Evolutionary conservation across 371 early-diverging fungal genomes (phyloP).

Genomic region (Ordospora colligata): DNA sequence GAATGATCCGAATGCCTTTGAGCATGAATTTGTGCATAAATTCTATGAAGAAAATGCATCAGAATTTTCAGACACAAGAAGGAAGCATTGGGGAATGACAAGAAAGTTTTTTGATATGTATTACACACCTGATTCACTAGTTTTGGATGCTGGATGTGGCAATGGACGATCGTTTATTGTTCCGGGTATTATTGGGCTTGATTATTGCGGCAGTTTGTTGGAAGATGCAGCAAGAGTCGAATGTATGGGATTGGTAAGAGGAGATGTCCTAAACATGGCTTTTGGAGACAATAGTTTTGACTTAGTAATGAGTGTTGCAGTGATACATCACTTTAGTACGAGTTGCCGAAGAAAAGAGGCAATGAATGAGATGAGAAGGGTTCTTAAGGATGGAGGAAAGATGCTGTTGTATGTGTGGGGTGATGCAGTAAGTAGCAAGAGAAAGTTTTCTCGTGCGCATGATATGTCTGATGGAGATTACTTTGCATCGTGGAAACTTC

Average conservation of each 20-base stretch:
- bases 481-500: conserved; percentile 53
- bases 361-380: conserved; percentile 39
- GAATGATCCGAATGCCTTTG: conserved; percentile 31
- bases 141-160: conserved; percentile 59
- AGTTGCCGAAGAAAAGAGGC: conserved; percentile 39
- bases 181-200: conserved; percentile 46
- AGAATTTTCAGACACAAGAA: conserved; percentile 54
- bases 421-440: conserved; percentile 33
- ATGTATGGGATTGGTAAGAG: conserved; percentile 27
- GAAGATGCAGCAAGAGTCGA: not conserved
- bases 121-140: conserved; percentile 3
- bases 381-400: conserved; percentile 44
- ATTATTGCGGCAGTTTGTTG: conserved; percentile 46
- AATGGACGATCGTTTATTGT: conserved; percentile 56
- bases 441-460: conserved; percentile 37
- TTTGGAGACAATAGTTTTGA: conserved; percentile 47
- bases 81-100: conserved; percentile 54
- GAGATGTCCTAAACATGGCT: conserved; percentile 35
- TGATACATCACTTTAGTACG: conserved; percentile 59
- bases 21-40: conserved; percentile 54
- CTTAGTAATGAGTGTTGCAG: conserved; percentile 56
- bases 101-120: conserved; percentile 45
- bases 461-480: conserved; percentile 26
- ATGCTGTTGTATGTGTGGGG: conserved; percentile 59
- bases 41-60: conserved; percentile 51